Base-by-base conservation (phyloP, 169 alveolate species). In the Plasmodium coatneyi region DNA sequence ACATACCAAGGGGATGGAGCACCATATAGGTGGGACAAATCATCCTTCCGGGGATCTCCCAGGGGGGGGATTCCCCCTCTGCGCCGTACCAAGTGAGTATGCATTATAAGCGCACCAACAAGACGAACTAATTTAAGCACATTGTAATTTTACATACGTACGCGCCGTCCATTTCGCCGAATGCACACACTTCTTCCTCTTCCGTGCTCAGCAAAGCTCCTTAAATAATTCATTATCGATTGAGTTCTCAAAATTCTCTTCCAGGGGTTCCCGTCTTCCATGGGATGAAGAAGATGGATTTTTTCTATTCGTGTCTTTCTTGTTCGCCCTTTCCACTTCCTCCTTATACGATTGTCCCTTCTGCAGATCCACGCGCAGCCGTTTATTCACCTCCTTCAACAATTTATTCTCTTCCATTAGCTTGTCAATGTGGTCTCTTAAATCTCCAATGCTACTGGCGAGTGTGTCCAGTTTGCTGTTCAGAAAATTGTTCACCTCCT, bases 221-320 rank as follows among this genome's bases (percentile, higher is more conserved):
- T 71, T 74, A 30, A 89, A 89, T 25, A 89, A 22, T 56, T 89
- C 94, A n/a, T 89, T 89, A 66, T 89, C 94, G 71, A 89, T 84
- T 19, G 93, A 84, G 60, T 84, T 76, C 74, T 84, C 93, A 52
- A 84, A 84, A 10, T 74, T 80, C 32, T 22, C 32, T 52, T 78
- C 81, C 16, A 16, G 25, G 1, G 36, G 9, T 7, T 81, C 71
- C 22, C 39, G 19, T 52, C 49, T 54, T 30, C 66, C 30, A 81
- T 39, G 39, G 19, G 80, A 52, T 46, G 74, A 32, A 12, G 43
- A 60, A n/a, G 32, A 16, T 5, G 74, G 14, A 25, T 60, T 28
- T 3, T 3, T 60, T 60, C n/a, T 60, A 28, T 19, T n/a, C 14
- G 14, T 4, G 71, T 2, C 7, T 49, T 14, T n/a, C 32, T 14